Conservation (phyloP, 371 early-diverging fungal species). For the Sporodiniella umbellata region DNA sequence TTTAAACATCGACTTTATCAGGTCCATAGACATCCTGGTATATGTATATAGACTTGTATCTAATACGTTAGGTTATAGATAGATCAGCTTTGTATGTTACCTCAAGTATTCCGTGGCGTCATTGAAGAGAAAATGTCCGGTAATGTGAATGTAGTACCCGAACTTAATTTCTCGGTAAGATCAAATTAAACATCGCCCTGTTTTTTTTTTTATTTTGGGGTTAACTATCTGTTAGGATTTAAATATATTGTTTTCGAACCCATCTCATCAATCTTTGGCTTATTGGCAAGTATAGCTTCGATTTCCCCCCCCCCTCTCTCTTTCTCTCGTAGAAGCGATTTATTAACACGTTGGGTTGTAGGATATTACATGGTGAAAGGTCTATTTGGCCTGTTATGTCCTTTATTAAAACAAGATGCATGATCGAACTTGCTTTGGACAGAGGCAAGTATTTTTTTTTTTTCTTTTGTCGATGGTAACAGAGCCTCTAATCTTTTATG, state of each 20-base stretch:
- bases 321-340: no score
- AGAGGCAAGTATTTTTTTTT: slow-evolving; percentile 23
- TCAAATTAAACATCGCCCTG: not conserved
- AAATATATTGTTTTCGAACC: slow-evolving; percentile 72
- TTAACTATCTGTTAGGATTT: slow-evolving; percentile 47
- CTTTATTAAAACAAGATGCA: slow-evolving; percentile 69
- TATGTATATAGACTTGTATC: not conserved
- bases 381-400: slow-evolving; percentile 82
- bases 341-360: not conserved
- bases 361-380: slow-evolving; percentile 77
- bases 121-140: slow-evolving; percentile 67
- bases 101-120: slow-evolving; percentile 51
- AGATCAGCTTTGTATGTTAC: slow-evolving; percentile 57
- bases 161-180: slow-evolving; percentile 43
- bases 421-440: slow-evolving; percentile 76
- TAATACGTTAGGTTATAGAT: slow-evolving; percentile 7
- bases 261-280: slow-evolving; percentile 63
- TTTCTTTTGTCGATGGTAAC: not conserved
- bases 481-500: no score
- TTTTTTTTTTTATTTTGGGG: not conserved
- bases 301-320: no score
- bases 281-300: slow-evolving; percentile 69
- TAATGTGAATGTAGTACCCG: slow-evolving; percentile 65
- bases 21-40: not conserved
- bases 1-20: slow-evolving; percentile 60